Evolutionary conservation across 768 basidiomycete genomes (phyloP).

Genomic region (Collybiopsis confluens): DNA sequence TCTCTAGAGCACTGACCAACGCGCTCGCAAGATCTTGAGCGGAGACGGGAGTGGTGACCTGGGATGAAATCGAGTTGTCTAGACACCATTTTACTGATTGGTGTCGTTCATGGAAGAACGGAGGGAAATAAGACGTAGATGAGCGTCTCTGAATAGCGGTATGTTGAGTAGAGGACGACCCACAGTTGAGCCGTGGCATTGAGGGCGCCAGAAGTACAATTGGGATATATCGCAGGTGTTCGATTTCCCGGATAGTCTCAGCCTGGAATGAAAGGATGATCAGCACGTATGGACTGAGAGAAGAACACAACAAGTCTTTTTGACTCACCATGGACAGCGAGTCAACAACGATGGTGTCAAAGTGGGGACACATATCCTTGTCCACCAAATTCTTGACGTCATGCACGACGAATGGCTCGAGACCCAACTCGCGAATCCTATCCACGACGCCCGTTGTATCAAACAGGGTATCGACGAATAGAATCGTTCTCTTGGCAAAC

Average conservation of each 20-base stretch:
- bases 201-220: slow-evolving; percentile 86
- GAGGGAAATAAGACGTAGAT: slow-evolving; percentile 2
- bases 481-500: slow-evolving; percentile 82
- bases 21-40: slow-evolving; percentile 89
- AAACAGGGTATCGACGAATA: slow-evolving; percentile 84
- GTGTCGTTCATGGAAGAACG: slow-evolving; percentile 11
- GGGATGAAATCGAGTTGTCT: slow-evolving; percentile 93
- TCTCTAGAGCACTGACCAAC: slow-evolving; percentile 90
- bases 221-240: slow-evolving; percentile 94
- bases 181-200: slow-evolving; percentile 71
- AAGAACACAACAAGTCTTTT: slow-evolving; percentile 14
- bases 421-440: slow-evolving; percentile 72
- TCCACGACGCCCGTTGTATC: slow-evolving; percentile 75
- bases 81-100: slow-evolving; percentile 87
- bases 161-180: slow-evolving; percentile 22
- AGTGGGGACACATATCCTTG: slow-evolving; percentile 78
- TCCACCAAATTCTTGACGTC: slow-evolving; percentile 94
- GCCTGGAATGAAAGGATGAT: slow-evolving; percentile 47
- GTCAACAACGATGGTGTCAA: slow-evolving; percentile 96
- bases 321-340: slow-evolving; percentile 77
- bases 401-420: slow-evolving; percentile 83
- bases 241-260: slow-evolving; percentile 84
- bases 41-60: slow-evolving; percentile 87
- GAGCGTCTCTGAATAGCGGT: slow-evolving; percentile 2
- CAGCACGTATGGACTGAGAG: too few relatives aligned